Evolutionary conservation across 768 basidiomycete genomes (phyloP).

Genomic region (Boletus fagicola): DNA sequence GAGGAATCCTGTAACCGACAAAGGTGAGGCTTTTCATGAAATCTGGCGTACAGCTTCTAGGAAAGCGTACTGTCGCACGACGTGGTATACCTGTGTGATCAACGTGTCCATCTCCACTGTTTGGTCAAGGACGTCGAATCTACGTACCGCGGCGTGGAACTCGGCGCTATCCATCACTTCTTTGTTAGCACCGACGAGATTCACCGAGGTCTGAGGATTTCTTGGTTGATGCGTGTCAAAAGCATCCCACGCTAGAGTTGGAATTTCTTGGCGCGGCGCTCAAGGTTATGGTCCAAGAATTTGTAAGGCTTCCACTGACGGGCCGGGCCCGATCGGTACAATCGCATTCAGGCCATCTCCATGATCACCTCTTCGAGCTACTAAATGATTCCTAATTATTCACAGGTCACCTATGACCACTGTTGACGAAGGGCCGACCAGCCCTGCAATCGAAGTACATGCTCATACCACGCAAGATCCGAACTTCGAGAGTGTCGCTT

Average conservation of each 20-base stretch:
- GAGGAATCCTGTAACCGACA: slow-evolving; percentile 48
- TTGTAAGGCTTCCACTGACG: not conserved
- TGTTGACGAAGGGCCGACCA: not conserved
- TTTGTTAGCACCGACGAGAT: not conserved
- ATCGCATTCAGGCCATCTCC: not conserved
- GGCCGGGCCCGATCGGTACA: not conserved
- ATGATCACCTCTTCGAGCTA: not conserved
- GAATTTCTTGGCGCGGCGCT: not conserved
- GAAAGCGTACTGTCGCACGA: slow-evolving; percentile 48
- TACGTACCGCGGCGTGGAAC: slow-evolving; percentile 57
- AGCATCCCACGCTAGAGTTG: not conserved
- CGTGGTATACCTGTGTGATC: slow-evolving; percentile 60
- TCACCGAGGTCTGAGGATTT: not conserved
- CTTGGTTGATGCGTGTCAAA: not conserved
- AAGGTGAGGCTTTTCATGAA: slow-evolving; percentile 1
- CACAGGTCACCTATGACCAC: not conserved
- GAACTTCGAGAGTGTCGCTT: not conserved
- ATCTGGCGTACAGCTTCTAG: not conserved
- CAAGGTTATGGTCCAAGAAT: not conserved
- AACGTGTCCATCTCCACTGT: not conserved
- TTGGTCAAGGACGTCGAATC: not conserved
- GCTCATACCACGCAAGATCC: not conserved
- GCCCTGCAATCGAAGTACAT: not conserved
- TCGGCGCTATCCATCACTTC: slow-evolving; percentile 54
- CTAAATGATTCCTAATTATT: not conserved